Evolutionary conservation across 208 protist species (phyloP).

Genomic region (Trypanosoma lewisi): DNA sequence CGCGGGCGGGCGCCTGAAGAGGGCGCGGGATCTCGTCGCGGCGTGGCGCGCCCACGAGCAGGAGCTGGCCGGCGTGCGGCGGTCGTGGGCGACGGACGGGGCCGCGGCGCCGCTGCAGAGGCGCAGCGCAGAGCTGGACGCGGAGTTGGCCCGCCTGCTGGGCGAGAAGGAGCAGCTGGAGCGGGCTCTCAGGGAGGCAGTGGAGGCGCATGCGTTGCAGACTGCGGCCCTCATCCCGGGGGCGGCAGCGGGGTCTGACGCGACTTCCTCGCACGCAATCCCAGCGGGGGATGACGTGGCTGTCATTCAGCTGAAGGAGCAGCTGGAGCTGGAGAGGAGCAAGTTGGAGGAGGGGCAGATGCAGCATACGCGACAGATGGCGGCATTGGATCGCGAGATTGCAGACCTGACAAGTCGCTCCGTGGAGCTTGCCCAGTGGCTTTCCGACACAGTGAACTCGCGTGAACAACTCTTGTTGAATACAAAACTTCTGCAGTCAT

Average conservation of each 20-base stretch:
- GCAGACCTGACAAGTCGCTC: slow-evolving; percentile 40
- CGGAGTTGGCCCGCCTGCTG: slow-evolving; percentile 13
- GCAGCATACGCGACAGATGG: slow-evolving; percentile 15
- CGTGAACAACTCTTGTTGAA: slow-evolving; percentile 13
- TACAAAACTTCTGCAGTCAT: slow-evolving; percentile 19
- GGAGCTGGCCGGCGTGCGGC: slow-evolving; percentile 39
- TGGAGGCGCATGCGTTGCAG: slow-evolving; percentile 14
- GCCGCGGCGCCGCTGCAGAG: slow-evolving; percentile 27
- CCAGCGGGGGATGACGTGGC: slow-evolving; percentile 1
- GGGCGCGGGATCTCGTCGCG: slow-evolving; percentile 25
- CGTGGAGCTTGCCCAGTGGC: slow-evolving; percentile 35
- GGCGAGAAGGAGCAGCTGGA: slow-evolving; percentile 25
- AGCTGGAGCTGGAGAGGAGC: slow-evolving; percentile 21
- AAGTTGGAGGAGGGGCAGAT: slow-evolving; percentile 27
- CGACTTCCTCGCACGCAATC: not conserved
- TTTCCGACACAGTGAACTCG: slow-evolving; percentile 24
- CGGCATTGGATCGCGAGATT: slow-evolving; percentile 54
- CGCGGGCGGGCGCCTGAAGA: slow-evolving; percentile 26
- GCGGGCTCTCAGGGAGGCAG: not conserved
- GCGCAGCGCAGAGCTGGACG: slow-evolving; percentile 29
- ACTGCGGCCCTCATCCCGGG: slow-evolving; percentile 10
- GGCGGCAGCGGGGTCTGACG: not conserved
- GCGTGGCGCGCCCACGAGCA: slow-evolving; percentile 33
- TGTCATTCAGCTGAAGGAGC: slow-evolving; percentile 24
- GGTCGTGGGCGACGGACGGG: slow-evolving; percentile 31